phyloP scores from a whole-genome alignment of 2,329 filamentous ascomycete genomes.

The Botrytis galanthina region DNA sequence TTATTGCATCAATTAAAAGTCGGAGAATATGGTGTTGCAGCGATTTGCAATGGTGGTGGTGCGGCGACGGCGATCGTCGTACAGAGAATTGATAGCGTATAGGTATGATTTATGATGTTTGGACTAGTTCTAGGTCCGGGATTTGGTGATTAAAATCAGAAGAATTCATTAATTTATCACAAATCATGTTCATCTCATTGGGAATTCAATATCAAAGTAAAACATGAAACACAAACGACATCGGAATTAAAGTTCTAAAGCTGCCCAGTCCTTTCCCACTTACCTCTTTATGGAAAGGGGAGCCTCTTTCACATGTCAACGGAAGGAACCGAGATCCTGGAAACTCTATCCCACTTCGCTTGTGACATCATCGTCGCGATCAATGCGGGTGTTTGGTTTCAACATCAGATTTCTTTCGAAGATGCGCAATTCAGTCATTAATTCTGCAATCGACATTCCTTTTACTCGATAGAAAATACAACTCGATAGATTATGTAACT shows the following conservation, averaged over 20 bases:
- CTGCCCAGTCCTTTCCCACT: background rate
- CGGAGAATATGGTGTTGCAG: slow-evolving; percentile 91
- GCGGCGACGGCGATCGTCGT: slow-evolving; percentile 90
- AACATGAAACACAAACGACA: background rate
- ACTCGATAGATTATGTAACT: background rate
- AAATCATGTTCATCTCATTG: background rate
- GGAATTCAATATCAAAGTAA: background rate
- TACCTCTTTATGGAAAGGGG: background rate
- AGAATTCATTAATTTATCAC: no score
- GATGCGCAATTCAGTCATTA: background rate
- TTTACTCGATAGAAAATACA: background rate
- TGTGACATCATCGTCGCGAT: slow-evolving; percentile 11
- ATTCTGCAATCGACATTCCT: background rate
- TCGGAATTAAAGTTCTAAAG: background rate
- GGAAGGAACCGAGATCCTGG: slow-evolving; percentile 5
- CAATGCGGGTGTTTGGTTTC: background rate
- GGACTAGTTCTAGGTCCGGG: background rate
- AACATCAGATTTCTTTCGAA: background rate
- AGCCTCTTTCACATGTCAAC: slow-evolving; percentile 16
- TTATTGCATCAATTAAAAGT: slow-evolving; percentile 85
- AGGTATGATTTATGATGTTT: background rate
- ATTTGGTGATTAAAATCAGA: background rate
- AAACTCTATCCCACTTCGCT: background rate
- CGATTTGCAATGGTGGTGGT: slow-evolving; percentile 95
- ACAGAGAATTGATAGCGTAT: slow-evolving; percentile 64